Base-by-base conservation (phyloP, 2,329 filamentous ascomycete species). In the Cylindrodendrum hubeiense region DNA sequence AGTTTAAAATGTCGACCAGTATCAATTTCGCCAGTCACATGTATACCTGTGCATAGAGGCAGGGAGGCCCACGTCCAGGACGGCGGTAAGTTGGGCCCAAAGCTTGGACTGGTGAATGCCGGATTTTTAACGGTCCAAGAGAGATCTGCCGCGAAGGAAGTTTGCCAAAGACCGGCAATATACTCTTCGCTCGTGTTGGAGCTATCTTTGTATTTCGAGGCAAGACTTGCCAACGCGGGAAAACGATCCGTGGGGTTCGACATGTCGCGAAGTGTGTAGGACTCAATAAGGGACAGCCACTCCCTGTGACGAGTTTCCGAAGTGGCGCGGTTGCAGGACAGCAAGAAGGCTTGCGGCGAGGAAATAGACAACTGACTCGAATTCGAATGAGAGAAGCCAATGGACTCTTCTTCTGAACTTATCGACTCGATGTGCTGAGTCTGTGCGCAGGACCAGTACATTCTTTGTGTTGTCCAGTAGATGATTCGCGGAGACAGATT, bases 11-110 rank as follows among this genome's bases (percentile, higher is more conserved):
- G 33, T 15, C n/a, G 4, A n/a, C 44, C 41, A 4, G 17, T 8
- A 4, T 21, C 9, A 1, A 26, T 3, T 19, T 34, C 17, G 10
- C 28, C 19, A 9, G 12, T 22, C n/a, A 43, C 43, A 3, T 37
- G 24, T 19, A 60, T 33, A 15, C 56, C 56, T 3, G 47, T 60
- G 24, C 49, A n/a, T 1, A 60, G 6, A 21, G 56, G 56, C 10
- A 60, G 34, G 22, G 56, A 60, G 19, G 56, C 56, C 56, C 56
- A 60, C 4, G 47, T 52, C 56, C 56, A 60, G 5, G 56, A 60
- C 3, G 56, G 56, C 8, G 56, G 22, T 2, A 8, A 34, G 4
- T n/a, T 52, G 6, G 21, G 19, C n/a, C 33, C 21, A 8, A 19
- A 21, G 9, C 10, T 13, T 10, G 19, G 47, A 30, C 12, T 21